Conservation (phyloP, 75 land plant genomes). For the Azolla pinnata region DNA sequence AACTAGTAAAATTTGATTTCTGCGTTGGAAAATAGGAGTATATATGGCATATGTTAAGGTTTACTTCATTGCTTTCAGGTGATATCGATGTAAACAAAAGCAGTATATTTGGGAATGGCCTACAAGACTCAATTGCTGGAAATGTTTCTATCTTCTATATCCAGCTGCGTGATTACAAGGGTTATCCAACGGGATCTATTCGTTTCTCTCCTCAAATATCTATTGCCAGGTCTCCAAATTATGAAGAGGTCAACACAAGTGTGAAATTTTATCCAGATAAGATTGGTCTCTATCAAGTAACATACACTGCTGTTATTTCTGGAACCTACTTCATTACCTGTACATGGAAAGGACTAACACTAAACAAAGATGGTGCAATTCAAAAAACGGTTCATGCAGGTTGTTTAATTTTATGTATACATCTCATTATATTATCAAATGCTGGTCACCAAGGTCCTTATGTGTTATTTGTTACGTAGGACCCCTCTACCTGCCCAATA, state of each 20-base stretch:
- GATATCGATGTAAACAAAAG: background rate
- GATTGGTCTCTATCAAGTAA: background rate
- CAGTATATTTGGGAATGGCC: background rate
- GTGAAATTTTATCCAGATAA: background rate
- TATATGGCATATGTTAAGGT: background rate
- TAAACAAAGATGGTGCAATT: background rate
- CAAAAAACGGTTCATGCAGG: background rate
- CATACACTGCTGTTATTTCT: background rate
- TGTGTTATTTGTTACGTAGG: background rate
- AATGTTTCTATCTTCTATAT: background rate
- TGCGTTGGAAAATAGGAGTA: background rate
- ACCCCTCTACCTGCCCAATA: background rate
- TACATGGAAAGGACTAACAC: background rate
- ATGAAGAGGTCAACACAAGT: background rate
- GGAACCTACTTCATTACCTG: background rate
- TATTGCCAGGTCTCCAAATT: background rate
- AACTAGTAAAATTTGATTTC: background rate
- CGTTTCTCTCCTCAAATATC: background rate
- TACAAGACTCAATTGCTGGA: background rate
- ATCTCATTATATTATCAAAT: too few species aligned
- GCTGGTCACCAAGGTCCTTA: too few species aligned
- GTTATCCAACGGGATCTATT: background rate
- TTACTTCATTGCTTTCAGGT: background rate
- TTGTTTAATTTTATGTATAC: background rate
- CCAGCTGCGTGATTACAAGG: constrained; percentile 1